phyloP scores from a whole-genome alignment of 441 rosid genomes.

The Gossypium trilobum region DNA sequence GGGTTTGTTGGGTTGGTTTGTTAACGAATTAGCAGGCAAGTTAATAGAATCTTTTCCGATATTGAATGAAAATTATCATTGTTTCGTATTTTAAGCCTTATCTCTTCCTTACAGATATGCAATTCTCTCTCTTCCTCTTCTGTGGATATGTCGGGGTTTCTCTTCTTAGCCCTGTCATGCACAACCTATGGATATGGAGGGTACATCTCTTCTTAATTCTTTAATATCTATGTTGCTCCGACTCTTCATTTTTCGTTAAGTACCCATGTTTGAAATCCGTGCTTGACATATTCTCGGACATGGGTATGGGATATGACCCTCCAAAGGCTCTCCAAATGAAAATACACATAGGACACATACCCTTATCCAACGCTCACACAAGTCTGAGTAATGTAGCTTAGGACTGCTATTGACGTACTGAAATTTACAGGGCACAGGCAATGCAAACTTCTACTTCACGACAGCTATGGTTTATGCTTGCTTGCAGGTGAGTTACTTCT shows the following conservation, averaged over 20 bases:
- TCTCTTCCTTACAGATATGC: constrained; percentile 48
- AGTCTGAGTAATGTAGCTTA: neutral
- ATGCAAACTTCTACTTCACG: constrained; percentile 90
- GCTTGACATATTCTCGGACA: neutral
- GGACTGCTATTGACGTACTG: constrained; percentile 9
- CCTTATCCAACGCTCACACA: neutral
- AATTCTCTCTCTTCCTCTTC: constrained; percentile 81
- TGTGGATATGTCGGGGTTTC: constrained; percentile 84
- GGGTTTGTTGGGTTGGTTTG: constrained; percentile 69
- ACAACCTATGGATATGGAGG: constrained; percentile 98
- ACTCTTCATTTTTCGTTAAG: neutral
- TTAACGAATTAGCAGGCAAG: constrained; percentile 76
- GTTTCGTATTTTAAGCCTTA: constrained; percentile 17
- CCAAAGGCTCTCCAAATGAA: neutral
- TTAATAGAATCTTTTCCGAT: constrained; percentile 11
- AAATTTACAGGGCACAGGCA: constrained; percentile 77
- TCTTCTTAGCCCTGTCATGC: constrained; percentile 94
- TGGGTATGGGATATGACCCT: neutral
- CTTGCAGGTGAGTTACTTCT: constrained; percentile 51
- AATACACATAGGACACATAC: neutral
- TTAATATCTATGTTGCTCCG: neutral
- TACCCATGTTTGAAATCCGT: neutral
- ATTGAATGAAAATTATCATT: constrained; percentile 15
- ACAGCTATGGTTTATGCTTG: constrained; percentile 84
- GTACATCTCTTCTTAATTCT: constrained; percentile 30